These are phyloP conservation scores for Hymenoscyphus fraxineus DNA, from an alignment of 2,329 filamentous ascomycete genomes.

Conservation along the genomic window DNA sequence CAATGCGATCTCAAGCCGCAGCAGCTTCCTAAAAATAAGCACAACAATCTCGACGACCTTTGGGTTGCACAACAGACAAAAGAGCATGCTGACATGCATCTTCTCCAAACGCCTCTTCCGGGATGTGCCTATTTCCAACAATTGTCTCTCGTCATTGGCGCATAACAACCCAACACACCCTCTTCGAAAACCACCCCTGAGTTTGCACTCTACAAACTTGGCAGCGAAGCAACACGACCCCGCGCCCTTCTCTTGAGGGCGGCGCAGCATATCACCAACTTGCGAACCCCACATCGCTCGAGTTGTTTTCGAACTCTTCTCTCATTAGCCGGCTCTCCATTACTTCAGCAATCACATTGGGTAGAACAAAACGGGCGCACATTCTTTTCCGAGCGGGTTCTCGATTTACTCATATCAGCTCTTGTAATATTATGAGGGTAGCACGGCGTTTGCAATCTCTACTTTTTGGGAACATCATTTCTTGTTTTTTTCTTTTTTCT, in stretches of 20 bases:
- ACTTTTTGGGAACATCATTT: no score
- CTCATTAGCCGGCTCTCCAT: neutral
- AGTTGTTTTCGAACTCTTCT: neutral
- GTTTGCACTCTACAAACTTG: neutral
- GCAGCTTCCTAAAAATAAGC: constrained; percentile 8
- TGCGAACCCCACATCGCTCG: neutral
- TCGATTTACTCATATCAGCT: neutral
- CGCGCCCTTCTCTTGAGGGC: neutral
- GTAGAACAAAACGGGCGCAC: neutral
- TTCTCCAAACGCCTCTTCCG: constrained; percentile 9
- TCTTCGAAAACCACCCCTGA: neutral
- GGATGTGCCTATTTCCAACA: constrained; percentile 10
- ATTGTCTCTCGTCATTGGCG: neutral
- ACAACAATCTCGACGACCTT: constrained; percentile 4
- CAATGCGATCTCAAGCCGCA: constrained; percentile 7
- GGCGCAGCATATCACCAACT: neutral
- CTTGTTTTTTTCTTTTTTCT: no score
- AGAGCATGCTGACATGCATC: constrained; percentile 14
- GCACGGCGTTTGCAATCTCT: neutral
- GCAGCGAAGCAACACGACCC: neutral
- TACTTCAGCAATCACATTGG: neutral
- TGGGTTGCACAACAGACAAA: constrained; percentile 9
- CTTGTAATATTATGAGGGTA: neutral
- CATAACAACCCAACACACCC: neutral
- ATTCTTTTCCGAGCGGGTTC: neutral